Evolutionary conservation across 306 rosid species (phyloP).

Genomic region (Amphicarpaea edgeworthii): DNA sequence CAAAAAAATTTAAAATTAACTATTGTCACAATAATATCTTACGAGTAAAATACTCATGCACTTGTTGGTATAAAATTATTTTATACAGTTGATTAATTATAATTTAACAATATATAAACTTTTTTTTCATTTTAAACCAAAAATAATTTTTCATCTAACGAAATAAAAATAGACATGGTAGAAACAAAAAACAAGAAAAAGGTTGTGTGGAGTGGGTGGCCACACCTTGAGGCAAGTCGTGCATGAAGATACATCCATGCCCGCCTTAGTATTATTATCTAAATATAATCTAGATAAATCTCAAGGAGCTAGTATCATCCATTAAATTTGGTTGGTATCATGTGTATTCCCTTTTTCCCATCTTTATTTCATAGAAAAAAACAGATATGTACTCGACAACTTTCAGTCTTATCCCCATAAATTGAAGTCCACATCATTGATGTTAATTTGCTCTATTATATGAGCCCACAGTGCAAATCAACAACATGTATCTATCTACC

Average conservation of each 20-base stretch:
- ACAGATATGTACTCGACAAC: constrained; percentile 46
- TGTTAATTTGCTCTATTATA: constrained; percentile 45
- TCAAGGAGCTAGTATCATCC: constrained; percentile 40
- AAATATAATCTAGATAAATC: constrained; percentile 33
- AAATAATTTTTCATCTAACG: no score
- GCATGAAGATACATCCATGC: constrained; percentile 25
- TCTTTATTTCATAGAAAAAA: constrained; percentile 33
- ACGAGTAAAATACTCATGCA: no score
- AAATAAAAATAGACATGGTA: no score
- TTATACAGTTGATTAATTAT: no score
- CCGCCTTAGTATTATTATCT: neutral
- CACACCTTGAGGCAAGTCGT: constrained; percentile 10
- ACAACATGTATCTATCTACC: constrained; percentile 29
- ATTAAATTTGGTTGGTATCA: constrained; percentile 44
- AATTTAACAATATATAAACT: no score
- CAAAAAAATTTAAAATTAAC: no score
- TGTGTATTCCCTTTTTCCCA: constrained; percentile 5
- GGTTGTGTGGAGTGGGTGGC: constrained; percentile 17
- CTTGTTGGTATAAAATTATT: no score
- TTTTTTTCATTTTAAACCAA: no score
- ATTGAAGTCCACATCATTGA: constrained; percentile 52
- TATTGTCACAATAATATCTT: no score
- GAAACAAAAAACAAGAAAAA: constrained; percentile 22
- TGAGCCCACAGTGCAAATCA: constrained; percentile 40
- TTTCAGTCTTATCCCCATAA: constrained; percentile 51